phyloP scores from a whole-genome alignment of 2,329 filamentous ascomycete species.

The Magnaporthiopsis rhizophila region DNA sequence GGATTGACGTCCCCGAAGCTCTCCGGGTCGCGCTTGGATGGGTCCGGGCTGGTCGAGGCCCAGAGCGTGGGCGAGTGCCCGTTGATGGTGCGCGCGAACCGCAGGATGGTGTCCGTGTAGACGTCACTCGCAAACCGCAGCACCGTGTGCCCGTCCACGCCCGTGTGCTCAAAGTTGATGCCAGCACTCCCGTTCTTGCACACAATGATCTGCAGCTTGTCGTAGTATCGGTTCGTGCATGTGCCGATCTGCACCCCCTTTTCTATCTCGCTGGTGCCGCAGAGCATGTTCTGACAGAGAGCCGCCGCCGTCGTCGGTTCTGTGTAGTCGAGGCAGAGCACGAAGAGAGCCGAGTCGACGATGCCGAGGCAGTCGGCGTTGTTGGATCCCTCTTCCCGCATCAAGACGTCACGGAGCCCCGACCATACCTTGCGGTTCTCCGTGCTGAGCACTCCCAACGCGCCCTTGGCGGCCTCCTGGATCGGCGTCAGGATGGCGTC shows the following conservation, averaged over 20 bases:
- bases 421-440: slow-evolving; percentile 98
- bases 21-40: slow-evolving; percentile 80
- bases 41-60: slow-evolving; percentile 85
- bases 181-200: slow-evolving; percentile 98
- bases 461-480: slow-evolving; percentile 90
- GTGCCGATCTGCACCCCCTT: slow-evolving; percentile 94
- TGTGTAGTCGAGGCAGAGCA: slow-evolving; percentile 87
- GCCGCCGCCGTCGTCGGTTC: slow-evolving; percentile 74
- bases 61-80: slow-evolving; percentile 86
- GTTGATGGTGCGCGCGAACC: slow-evolving; percentile 92
- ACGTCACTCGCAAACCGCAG: slow-evolving; percentile 92
- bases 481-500: slow-evolving; percentile 86
- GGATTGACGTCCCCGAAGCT: slow-evolving; percentile 92
- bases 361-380: slow-evolving; percentile 95
- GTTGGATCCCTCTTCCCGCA: slow-evolving; percentile 78
- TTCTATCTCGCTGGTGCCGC: slow-evolving; percentile 85
- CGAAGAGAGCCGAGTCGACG: slow-evolving; percentile 87
- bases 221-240: slow-evolving; percentile 98
- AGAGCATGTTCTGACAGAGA: slow-evolving; percentile 98
- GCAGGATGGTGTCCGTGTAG: slow-evolving; percentile 94
- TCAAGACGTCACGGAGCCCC: slow-evolving; percentile 77
- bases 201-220: slow-evolving; percentile 97
- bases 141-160: slow-evolving; percentile 95
- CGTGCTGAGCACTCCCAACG: slow-evolving; percentile 85
- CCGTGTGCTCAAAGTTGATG: slow-evolving; percentile 99